Base-by-base conservation (phyloP, 768 basidiomycete species). In the Trametes villosa region DNA sequence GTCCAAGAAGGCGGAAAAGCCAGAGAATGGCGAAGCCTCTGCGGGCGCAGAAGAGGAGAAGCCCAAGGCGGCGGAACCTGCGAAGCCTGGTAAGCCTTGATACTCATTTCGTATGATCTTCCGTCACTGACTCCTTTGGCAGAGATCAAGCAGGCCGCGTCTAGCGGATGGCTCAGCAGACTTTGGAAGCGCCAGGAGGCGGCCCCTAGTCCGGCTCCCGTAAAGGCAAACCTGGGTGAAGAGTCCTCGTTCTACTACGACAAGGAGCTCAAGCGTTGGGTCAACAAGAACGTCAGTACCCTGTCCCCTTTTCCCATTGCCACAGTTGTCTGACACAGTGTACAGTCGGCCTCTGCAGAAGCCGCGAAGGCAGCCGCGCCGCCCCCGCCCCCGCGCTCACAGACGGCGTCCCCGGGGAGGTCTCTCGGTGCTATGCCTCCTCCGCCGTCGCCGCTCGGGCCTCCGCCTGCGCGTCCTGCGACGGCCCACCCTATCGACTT, bases 181-280 rank as follows among this genome's bases (percentile, higher is more conserved):
- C 86, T 88, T 77, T 96, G 91, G 87, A 90, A 83, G 68, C 85
- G 86, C 50, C 76, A 80, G 18, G 87, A 88, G 17, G 66, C 80
- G 4, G 15, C 46, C 15, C 17, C 46, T 30, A 65, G 78, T 7
- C 78, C 86, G 9, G 92, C 82, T 9, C 95, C 96, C 2, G 77
- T 96, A 57, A 91, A 87, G 70, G 97, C 96, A 20, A 98, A 89
- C 67, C 83, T 99, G 26, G 97, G 97, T 9, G 94, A 98, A 66
- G 86, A 95, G 71, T 94, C 78, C 27, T 79, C 86, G 27, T 96
- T 98, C 78, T 90, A 93, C 69, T 99, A 92, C 71, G 97, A 99
- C 71, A 88, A 91, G 68, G 94, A 97, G n/a, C 82, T 89, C 60
- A 95, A 96, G 72, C 85, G 90, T 63, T 99, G 97, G 97, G 88